Evolutionary conservation across 176 grass and related monocot genomes (phyloP), one percentile per base, ranked within the genome.

Genomic region (Ananas comosus): DNA sequence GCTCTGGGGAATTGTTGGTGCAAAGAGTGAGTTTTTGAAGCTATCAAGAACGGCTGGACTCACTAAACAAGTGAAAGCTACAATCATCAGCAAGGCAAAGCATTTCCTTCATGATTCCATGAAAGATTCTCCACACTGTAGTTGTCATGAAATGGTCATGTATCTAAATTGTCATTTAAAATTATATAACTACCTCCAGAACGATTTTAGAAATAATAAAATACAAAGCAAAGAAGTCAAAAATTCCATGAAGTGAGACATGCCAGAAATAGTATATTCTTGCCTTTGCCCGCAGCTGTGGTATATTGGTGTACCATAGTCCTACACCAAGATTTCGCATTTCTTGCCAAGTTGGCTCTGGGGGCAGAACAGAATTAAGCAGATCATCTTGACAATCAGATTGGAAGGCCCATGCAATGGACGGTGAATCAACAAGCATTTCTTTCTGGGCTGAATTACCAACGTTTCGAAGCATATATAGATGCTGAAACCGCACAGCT

Each of bases 321-420:
- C 92, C 92, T 61, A 85, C 72, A 79, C 88, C 92, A 69, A 96
- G 80, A 69, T 77, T 88, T 82, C 58, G 81, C 92, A 96, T 96
- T 65, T 92, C 86, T 73, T 48, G 56, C 92, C 92, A 96, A 65
- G 81, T 89, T 57, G 83, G 80, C 25, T 96, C 92, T 51, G 74
- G 58, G 69, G 92, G 77, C 78, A 96, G 84, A 76, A 91, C 67
- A 67, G 82, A 89, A 83, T 81, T 91, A 78, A 96, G 92, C 61
- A 96, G 86, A 89, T 96, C 92, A 74, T 92, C 88, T 76, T 96
- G 89, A 78, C 92, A 96, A 67, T 89, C 86, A 85, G 92, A 92
- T 74, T 92, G 92, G 75, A 89, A 79, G 19, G 92, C 92, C 92
- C 92, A 92, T 49, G 86, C 86, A 73, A 91, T 79, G 49, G 85